Conservation (phyloP, 148 eudicot species). For the Vaccinium corymbosum region DNA sequence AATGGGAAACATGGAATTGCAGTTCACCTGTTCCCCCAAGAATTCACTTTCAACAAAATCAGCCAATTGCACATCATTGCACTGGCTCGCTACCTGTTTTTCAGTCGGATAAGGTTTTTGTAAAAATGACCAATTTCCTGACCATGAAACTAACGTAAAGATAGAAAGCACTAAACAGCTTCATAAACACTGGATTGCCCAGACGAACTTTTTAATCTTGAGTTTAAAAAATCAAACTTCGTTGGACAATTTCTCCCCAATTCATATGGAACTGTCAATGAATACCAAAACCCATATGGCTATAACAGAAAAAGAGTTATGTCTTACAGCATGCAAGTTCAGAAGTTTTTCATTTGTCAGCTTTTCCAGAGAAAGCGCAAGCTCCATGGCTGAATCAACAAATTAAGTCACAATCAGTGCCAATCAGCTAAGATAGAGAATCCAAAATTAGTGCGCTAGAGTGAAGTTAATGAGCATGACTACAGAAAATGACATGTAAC, state of each 20-base stretch:
- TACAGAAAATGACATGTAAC: neutral
- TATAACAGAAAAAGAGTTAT: neutral
- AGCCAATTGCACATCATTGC: slow-evolving; percentile 58
- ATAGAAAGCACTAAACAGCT: neutral
- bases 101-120: neutral
- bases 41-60: slow-evolving; percentile 64
- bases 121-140: neutral
- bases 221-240: neutral
- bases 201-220: neutral
- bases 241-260: neutral
- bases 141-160: neutral
- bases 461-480: neutral
- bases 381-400: slow-evolving; percentile 75
- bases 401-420: neutral
- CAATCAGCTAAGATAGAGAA: neutral
- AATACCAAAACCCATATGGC: neutral
- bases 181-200: neutral
- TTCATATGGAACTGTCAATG: neutral
- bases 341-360: slow-evolving; percentile 83
- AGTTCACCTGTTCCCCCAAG: slow-evolving; percentile 56
- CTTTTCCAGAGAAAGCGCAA: slow-evolving; percentile 90
- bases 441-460: neutral
- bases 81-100: slow-evolving; percentile 42
- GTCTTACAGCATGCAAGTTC: slow-evolving; percentile 68
- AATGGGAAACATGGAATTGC: neutral